Base-by-base conservation (phyloP, 495 filamentous ascomycete species). In the Margaritispora aquatica region DNA sequence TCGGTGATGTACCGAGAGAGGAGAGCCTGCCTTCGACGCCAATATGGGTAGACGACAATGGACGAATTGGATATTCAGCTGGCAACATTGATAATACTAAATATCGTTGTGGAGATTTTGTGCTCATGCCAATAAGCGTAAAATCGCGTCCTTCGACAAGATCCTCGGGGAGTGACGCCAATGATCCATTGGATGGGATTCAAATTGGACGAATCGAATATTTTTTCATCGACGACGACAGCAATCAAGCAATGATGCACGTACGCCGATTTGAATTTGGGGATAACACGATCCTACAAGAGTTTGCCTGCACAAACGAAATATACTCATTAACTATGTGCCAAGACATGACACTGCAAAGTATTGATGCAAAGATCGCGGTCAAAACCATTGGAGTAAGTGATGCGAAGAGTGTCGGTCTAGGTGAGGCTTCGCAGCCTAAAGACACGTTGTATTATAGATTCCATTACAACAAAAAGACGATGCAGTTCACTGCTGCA, bases 221-320 rank as follows among this genome's bases (percentile, higher is more conserved):
- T n/a, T 5, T 19, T n/a, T 48, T 19, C 21, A 48, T 48, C 8
- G 20, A 8, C 44, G 21, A 9, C 21, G 41, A 55, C 17, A 3
- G 19, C 2, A 3, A 44, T 8, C 26, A 55, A 23, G 11, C 8
- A 19, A 50, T 41, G 21, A 36, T 24, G 23, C 61, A 63, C 24
- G 3, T 59, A 19, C 55, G 50, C 2, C 59, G 61, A 56, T 59
- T 63, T 17, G 20, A 41, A n/a, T 56, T 50, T 22, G 61, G 61
- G 1, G 22, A 26, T 1, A 27, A 41, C 9, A 59, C 61, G 5
- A 41, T 58, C 10, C 26, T 63, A 0, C 20, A 29, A 9, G 61
- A 63, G 22, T 21, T 55, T 31, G 61, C 61, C 44, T 24, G 56
- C 15, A 38, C 41, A 23, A 41, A 26, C 27, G 55, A 63, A 29